These are phyloP conservation scores for Suillus subalutaceus DNA, from an alignment of 768 basidiomycete genomes.

Conservation along the genomic window DNA sequence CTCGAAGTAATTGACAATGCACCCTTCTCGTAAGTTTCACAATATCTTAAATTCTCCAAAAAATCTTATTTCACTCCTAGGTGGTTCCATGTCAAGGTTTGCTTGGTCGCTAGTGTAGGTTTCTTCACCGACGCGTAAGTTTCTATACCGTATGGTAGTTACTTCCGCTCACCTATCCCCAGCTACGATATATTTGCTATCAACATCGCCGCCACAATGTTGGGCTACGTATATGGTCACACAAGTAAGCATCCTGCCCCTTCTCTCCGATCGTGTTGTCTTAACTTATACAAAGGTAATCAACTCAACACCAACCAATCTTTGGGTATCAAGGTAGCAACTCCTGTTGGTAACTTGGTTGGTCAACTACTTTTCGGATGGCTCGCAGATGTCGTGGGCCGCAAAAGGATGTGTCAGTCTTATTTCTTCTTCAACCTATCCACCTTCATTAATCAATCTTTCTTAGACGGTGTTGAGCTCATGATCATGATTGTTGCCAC, in stretches of 20 bases:
- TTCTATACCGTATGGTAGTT: neutral
- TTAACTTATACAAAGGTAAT: conserved; percentile 18
- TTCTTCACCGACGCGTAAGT: conserved; percentile 88
- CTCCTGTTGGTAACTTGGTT: conserved; percentile 73
- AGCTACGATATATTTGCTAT: conserved; percentile 88
- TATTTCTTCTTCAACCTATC: neutral
- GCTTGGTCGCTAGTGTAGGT: conserved; percentile 73
- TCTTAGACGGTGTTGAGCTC: conserved; percentile 52
- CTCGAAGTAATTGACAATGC: conserved; percentile 89
- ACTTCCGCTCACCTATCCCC: neutral
- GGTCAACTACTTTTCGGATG: conserved; percentile 82
- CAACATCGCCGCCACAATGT: conserved; percentile 81
- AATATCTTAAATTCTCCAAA: conserved; percentile 3
- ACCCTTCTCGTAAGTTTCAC: conserved; percentile 67
- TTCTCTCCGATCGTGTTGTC: neutral
- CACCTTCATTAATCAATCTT: neutral
- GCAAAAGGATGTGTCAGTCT: conserved; percentile 77
- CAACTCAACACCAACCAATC: conserved; percentile 58
- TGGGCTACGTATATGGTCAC: conserved; percentile 77
- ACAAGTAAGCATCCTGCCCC: conserved; percentile 6
- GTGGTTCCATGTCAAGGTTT: conserved; percentile 85
- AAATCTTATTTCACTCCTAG: conserved; percentile 35
- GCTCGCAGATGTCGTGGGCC: conserved; percentile 76
- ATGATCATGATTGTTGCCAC: conserved; percentile 83
- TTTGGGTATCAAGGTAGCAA: conserved; percentile 77